Evolutionary conservation across 345 rosid genomes (phyloP).

Genomic region (Pseudoturritis turrita): DNA sequence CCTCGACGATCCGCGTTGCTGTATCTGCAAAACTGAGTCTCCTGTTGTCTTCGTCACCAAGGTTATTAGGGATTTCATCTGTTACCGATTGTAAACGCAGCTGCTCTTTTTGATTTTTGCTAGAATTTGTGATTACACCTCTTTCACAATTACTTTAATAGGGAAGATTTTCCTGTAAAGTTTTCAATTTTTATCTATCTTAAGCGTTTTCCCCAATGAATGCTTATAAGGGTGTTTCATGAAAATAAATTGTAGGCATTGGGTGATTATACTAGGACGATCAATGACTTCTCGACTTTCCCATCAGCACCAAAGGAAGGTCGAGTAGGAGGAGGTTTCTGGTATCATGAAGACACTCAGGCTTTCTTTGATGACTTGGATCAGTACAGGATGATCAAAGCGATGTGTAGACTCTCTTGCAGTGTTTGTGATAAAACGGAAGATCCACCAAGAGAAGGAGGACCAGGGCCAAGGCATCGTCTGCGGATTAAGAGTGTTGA

Average conservation of each 20-base stretch:
- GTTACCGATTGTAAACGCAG: neutral
- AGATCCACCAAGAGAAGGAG: constrained; percentile 24
- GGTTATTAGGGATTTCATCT: constrained; percentile 39
- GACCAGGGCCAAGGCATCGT: constrained; percentile 50
- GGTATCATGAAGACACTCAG: constrained; percentile 86
- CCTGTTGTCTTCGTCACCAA: constrained; percentile 73
- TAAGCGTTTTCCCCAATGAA: neutral
- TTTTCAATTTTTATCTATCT: neutral
- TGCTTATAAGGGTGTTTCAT: neutral
- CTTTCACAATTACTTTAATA: neutral
- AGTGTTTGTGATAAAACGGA: constrained; percentile 74
- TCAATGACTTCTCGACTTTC: constrained; percentile 74
- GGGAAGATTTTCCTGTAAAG: neutral
- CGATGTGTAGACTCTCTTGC: constrained; percentile 95
- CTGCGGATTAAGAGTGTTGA: constrained; percentile 71
- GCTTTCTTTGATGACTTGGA: constrained; percentile 88
- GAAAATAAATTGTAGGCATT: constrained; percentile 50
- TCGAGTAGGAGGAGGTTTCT: constrained; percentile 59
- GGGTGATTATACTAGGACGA: constrained; percentile 88
- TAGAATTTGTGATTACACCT: neutral
- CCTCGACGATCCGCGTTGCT: constrained; percentile 79
- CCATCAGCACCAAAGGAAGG: constrained; percentile 88
- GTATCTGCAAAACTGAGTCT: constrained; percentile 85
- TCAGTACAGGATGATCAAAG: constrained; percentile 95
- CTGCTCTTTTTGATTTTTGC: neutral